Evolutionary conservation across 2,329 filamentous ascomycete genomes (phyloP).

Genomic region (Penicillium sp.): DNA sequence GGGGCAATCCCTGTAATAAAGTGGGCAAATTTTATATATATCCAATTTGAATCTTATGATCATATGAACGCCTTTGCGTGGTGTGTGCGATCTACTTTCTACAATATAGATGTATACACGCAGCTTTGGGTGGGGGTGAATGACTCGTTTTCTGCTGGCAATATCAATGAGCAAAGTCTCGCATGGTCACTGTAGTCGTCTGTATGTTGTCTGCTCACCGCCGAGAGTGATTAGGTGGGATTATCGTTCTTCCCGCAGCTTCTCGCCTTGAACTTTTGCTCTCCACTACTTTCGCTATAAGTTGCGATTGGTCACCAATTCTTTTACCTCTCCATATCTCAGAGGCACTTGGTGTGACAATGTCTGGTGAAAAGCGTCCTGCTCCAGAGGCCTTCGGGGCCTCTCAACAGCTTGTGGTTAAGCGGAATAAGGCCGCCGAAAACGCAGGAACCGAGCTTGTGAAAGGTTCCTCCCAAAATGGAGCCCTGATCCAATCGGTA

Average conservation of each 20-base stretch:
- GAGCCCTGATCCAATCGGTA: conserved; percentile 66
- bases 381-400: conserved; percentile 79
- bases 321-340: conserved; percentile 3
- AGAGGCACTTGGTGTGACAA: conserved; percentile 39
- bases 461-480: conserved; percentile 58
- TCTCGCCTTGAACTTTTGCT: conserved; percentile 18
- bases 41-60: no score
- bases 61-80: background rate
- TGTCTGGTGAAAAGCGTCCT: conserved; percentile 90
- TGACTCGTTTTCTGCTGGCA: background rate
- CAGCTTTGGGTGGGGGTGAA: background rate
- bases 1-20: background rate
- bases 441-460: conserved; percentile 56
- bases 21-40: background rate
- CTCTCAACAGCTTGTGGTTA: conserved; percentile 74
- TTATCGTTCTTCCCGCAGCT: conserved; percentile 27
- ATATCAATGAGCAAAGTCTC: background rate
- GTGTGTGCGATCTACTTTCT: background rate
- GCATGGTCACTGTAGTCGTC: background rate
- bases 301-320: conserved; percentile 5
- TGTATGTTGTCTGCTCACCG: conserved; percentile 20
- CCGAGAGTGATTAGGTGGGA: conserved; percentile 18
- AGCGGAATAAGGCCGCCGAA: conserved; percentile 74
- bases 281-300: conserved; percentile 6
- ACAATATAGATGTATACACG: background rate